These are phyloP conservation scores for Ophiostoma sp. DNA, from an alignment of 2,329 filamentous ascomycete species.

Conservation along the genomic window DNA sequence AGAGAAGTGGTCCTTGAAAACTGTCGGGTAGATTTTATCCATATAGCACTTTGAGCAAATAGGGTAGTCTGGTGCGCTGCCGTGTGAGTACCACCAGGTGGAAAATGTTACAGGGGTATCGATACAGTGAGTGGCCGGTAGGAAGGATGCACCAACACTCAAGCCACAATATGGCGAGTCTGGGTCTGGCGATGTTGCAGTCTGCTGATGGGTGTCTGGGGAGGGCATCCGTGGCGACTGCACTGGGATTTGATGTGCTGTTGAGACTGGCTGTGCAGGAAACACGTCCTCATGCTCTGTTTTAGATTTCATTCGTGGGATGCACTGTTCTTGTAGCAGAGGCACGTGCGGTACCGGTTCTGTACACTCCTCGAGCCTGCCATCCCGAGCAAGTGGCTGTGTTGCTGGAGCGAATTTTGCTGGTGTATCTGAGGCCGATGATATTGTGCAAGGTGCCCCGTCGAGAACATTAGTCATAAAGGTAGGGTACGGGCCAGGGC, in stretches of 20 bases:
- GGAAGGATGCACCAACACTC: no score
- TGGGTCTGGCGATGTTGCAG: background rate
- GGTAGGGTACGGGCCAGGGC: background rate
- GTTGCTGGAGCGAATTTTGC: no score
- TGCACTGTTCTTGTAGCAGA: background rate
- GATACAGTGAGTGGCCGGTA: conserved; percentile 32
- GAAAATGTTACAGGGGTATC: conserved; percentile 30
- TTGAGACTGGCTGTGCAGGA: background rate
- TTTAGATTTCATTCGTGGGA: background rate
- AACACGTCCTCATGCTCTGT: background rate
- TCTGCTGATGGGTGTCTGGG: background rate
- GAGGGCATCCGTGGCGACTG: background rate
- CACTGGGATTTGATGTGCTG: background rate
- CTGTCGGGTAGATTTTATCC: conserved; percentile 35
- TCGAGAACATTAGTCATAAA: background rate
- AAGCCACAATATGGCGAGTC: background rate
- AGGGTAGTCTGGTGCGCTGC: conserved; percentile 33
- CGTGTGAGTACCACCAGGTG: conserved; percentile 39
- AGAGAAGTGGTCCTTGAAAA: conserved; percentile 33
- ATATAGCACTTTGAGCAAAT: conserved; percentile 42
- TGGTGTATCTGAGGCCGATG: no score
- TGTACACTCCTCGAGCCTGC: background rate
- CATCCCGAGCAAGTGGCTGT: background rate
- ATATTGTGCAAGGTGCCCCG: background rate
- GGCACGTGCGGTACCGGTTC: background rate